Evolutionary conservation across 179 eudicot species (phyloP), one percentile per base, ranked within the genome.

Genomic region (Silene vulgaris): DNA sequence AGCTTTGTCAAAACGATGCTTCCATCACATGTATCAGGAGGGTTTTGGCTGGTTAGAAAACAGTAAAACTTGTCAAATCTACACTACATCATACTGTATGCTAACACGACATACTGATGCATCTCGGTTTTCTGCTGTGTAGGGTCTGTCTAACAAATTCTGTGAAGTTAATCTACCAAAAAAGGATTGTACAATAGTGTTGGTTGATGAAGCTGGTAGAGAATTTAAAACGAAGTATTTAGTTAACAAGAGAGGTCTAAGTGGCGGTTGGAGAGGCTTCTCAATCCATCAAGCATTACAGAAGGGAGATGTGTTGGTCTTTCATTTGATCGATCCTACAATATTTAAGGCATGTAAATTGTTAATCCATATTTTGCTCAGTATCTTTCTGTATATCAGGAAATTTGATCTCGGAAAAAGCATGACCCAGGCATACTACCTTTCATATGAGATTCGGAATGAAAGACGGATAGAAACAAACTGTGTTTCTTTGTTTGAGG

Each of bases 31-130:
- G 85, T 87, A 0, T 75, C 84, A 23, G 74, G 83, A 13, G 87
- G 89, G 1, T 89, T 85, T 74, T 84, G 87, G 87, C 78, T 89
- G 85, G 93, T 89, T 76, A 86, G 85, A 26, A n/a, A 67, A 30
- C 45, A 37, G 45, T 37, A 37, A 37, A 65, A 14, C 69, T 62
- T 62, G 21, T 62, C 16, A 26, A 62, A 62, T 29, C 29, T 23
- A 62, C 37, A 57, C 62, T 17, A 14, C 20, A 29, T 62, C 12
- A 62, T 59, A 3, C 63, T 59, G 63, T 17, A 23, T 20, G 11
- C 8, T 62, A 62, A 20, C 65, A 3, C 65, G 23, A 19, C 21
- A 21, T 5, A 5, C 71, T 67, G 50, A 32, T 35, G 52, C 11
- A 23, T 23, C 20, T 70, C 19, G 17, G n/a, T 70, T 50, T 70